A percentile compares a stretch with the other conserved stretches of the same genome.
Conservation (phyloP, 192 early-diverging fungal genomes). For the Umbelopsis vinacea region DNA sequence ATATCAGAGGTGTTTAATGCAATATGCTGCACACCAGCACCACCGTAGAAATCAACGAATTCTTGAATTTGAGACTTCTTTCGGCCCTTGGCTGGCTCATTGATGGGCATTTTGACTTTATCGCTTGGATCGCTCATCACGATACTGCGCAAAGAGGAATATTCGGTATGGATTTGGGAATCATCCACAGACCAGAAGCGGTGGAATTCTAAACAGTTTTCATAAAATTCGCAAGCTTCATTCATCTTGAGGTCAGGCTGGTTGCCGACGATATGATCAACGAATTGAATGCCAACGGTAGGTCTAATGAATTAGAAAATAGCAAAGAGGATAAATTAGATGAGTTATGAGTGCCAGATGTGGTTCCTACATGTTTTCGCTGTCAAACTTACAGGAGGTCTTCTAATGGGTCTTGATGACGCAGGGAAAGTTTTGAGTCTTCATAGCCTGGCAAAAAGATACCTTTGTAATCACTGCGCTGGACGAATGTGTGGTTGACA, state of each 20-base stretch:
- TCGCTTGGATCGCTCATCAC: constrained; percentile 95
- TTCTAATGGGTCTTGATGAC: constrained; percentile 59
- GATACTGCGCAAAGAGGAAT: constrained; percentile 91
- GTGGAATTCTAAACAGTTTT: constrained; percentile 93
- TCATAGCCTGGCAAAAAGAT: constrained; percentile 85
- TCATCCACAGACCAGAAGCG: constrained; percentile 99
- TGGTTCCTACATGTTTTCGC: no score
- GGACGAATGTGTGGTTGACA: constrained; percentile 94
- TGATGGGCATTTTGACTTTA: constrained; percentile 95
- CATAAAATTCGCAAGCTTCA: constrained; percentile 84
- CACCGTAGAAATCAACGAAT: constrained; percentile 84
- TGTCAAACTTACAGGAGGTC: constrained; percentile 50
- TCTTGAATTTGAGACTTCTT: constrained; percentile 97
- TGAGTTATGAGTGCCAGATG: no score
- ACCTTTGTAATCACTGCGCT: constrained; percentile 83
- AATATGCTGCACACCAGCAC: constrained; percentile 91
- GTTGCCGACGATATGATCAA: constrained; percentile 97
- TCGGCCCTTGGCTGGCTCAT: constrained; percentile 92
- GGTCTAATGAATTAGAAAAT: constrained; percentile 21
- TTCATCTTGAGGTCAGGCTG: constrained; percentile 93
- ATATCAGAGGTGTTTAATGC: constrained; percentile 90
- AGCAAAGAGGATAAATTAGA: no score
- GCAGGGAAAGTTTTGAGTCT: constrained; percentile 31
- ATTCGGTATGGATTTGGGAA: constrained; percentile 93
- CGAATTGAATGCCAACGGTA: constrained; percentile 65